A percentile compares a stretch with the other conserved stretches of the same genome.
Evolutionary conservation across 306 rosid species (phyloP).

Genomic region (Malus sylvestris): DNA sequence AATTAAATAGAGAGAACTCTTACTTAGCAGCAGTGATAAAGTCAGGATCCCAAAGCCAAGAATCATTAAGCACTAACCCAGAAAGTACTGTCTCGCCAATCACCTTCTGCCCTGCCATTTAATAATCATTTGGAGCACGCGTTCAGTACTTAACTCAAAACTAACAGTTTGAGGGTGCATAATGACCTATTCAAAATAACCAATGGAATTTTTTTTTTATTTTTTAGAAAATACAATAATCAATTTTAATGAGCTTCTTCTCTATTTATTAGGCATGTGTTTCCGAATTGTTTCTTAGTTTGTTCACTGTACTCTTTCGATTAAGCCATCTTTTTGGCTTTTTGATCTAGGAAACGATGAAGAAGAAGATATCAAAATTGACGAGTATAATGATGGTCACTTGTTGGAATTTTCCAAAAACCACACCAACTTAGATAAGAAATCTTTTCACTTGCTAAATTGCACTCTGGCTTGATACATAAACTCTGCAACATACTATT

Average conservation of each 20-base stretch:
- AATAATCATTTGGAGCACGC: neutral
- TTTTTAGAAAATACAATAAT: neutral
- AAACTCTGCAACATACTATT: neutral
- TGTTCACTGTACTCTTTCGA: neutral
- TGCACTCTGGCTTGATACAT: neutral
- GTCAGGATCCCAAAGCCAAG: slow-evolving; percentile 91
- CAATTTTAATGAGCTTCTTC: neutral
- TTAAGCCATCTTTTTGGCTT: neutral
- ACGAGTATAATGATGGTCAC: neutral
- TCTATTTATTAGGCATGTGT: neutral
- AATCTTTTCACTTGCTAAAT: neutral
- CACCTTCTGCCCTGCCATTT: slow-evolving; percentile 67
- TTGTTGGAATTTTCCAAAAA: too few species aligned
- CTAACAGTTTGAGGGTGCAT: neutral
- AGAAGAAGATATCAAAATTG: neutral
- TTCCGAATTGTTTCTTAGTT: neutral
- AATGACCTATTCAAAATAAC: neutral
- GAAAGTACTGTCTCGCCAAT: slow-evolving; percentile 85
- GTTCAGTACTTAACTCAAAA: neutral
- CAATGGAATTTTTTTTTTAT: neutral
- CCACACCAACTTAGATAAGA: neutral
- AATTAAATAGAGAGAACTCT: slow-evolving; percentile 20
- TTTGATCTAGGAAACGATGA: neutral
- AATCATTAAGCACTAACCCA: slow-evolving; percentile 81
- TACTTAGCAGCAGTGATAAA: slow-evolving; percentile 77